Evolutionary conservation across 495 filamentous ascomycete genomes (phyloP).

Genomic region (Aspergillus leporis): DNA sequence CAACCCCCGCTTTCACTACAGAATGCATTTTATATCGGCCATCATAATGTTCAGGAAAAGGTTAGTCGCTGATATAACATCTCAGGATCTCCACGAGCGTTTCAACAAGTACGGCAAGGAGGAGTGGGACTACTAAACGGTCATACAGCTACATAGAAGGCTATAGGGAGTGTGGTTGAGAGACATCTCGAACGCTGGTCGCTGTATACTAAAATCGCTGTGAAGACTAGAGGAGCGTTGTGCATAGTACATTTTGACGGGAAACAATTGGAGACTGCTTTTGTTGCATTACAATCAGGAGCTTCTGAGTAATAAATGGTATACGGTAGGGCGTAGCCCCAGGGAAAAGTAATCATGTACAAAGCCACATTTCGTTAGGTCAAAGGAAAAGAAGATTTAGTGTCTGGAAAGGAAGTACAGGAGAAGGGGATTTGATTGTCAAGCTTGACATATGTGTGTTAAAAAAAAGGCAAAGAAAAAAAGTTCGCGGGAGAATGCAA

Average conservation of each 20-base stretch:
- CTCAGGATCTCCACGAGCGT: slow-evolving; percentile 81
- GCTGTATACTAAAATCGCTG: slow-evolving; percentile 62
- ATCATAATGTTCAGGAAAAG: background rate
- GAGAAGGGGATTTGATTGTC: slow-evolving; percentile 9
- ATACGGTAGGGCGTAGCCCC: slow-evolving; percentile 8
- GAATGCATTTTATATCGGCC: background rate
- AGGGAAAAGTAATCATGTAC: slow-evolving; percentile 22
- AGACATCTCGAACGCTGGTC: slow-evolving; percentile 59
- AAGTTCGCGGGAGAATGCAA: slow-evolving; percentile 6
- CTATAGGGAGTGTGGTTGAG: slow-evolving; percentile 11
- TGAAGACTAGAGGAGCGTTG: slow-evolving; percentile 32
- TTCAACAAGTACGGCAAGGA: slow-evolving; percentile 99
- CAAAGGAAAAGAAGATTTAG: slow-evolving; percentile 12
- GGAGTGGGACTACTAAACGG: slow-evolving; percentile 49
- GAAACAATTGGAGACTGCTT: slow-evolving; percentile 39
- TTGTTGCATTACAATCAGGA: slow-evolving; percentile 21
- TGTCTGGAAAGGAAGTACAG: slow-evolving; percentile 19
- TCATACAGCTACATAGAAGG: slow-evolving; percentile 17
- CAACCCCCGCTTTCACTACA: slow-evolving; percentile 6
- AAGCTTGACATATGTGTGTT: background rate
- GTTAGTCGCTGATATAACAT: background rate
- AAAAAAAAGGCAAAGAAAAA: slow-evolving; percentile 11
- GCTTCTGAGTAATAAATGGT: background rate
- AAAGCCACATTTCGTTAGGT: slow-evolving; percentile 24
- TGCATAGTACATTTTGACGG: slow-evolving; percentile 38